Evolutionary conservation across 495 filamentous ascomycete genomes (phyloP).

Genomic region (Aspergillus ellipticus): DNA sequence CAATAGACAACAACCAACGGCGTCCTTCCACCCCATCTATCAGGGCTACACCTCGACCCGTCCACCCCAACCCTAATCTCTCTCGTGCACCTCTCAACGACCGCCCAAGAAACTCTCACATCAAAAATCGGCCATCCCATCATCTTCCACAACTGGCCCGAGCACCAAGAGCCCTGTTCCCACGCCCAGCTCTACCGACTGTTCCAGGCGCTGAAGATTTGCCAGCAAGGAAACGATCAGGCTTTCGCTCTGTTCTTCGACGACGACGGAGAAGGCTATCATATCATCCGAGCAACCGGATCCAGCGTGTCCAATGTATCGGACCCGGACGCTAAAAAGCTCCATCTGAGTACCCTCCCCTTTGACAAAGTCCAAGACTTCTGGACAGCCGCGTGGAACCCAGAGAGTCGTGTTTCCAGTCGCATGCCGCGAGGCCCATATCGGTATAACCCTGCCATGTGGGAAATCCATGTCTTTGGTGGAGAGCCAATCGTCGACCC

Average conservation of each 20-base stretch:
- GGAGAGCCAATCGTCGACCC: conserved; percentile 1
- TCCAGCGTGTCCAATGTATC: neutral
- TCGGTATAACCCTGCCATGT: neutral
- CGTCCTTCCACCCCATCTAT: neutral
- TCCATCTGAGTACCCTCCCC: neutral
- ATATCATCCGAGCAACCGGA: neutral
- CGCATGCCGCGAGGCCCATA: neutral
- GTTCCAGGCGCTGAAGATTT: neutral
- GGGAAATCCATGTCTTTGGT: neutral
- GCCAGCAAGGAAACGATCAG: neutral
- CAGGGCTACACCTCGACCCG: neutral
- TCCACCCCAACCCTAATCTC: neutral
- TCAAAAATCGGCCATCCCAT: neutral
- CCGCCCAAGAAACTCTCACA: neutral
- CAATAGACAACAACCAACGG: neutral
- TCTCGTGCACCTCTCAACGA: neutral
- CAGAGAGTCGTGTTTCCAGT: neutral
- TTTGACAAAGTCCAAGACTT: neutral
- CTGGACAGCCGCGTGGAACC: neutral
- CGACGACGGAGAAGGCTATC: neutral
- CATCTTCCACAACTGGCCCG: neutral
- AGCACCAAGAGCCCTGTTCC: neutral
- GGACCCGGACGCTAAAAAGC: neutral
- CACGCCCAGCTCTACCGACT: neutral
- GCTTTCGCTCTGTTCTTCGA: neutral